A percentile compares a stretch with the other conserved stretches of the same genome.
Conservation (phyloP, 2,329 filamentous ascomycete species). For the Claviceps africana region DNA sequence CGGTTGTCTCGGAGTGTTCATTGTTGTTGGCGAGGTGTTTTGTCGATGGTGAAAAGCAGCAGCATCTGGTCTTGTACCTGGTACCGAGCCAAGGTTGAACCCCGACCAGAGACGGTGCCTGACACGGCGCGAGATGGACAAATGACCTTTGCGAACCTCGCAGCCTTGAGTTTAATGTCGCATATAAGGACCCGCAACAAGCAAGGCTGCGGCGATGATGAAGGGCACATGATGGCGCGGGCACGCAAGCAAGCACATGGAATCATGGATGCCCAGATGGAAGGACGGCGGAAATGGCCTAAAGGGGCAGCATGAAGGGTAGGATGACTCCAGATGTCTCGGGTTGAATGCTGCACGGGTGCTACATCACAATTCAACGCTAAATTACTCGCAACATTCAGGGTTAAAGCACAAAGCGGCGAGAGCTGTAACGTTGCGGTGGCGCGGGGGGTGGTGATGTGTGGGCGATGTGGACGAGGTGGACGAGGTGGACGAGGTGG, state of each 20-base stretch:
- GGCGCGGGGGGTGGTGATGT: not conserved
- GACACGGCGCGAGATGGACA: not conserved
- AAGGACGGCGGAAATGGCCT: not conserved
- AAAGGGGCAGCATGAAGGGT: not conserved
- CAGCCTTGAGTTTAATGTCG: not conserved
- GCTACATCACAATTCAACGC: not conserved
- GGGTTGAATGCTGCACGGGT: not conserved
- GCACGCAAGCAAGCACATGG: not conserved
- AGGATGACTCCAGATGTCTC: not conserved
- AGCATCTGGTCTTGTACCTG: not conserved
- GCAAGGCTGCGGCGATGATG: conserved; percentile 2
- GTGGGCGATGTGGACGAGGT: not conserved
- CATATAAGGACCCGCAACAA: not conserved
- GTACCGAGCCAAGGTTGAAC: not conserved
- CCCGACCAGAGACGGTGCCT: no score
- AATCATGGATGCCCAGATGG: not conserved
- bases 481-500: not conserved
- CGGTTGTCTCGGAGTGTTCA: not conserved
- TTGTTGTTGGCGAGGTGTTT: not conserved
- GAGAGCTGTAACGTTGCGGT: conserved; percentile 14
- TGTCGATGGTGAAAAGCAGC: not conserved
- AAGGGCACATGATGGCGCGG: not conserved
- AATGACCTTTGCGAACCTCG: not conserved
- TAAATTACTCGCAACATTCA: not conserved
- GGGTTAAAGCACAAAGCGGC: not conserved